Percentiles rank a stretch among this genome's conserved stretches.
Evolutionary conservation across 202 grass and related monocot genomes (phyloP).

Genomic region (Schoenoplectus tabernaemontani): DNA sequence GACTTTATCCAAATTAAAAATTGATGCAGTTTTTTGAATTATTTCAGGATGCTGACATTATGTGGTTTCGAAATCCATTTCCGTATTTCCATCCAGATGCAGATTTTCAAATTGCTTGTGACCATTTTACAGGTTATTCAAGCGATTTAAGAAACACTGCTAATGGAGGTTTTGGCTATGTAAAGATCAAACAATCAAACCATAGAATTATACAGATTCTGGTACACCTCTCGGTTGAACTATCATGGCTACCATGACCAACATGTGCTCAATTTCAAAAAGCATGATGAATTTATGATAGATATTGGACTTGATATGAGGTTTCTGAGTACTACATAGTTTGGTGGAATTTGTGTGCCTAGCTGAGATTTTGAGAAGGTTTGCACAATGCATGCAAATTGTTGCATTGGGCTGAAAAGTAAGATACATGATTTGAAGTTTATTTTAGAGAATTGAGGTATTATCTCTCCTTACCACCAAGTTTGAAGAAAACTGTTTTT

Average conservation of each 20-base stretch:
- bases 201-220: slow-evolving; percentile 76
- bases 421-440: slow-evolving; percentile 60
- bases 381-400: slow-evolving; percentile 75
- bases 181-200: slow-evolving; percentile 60
- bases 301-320: slow-evolving; percentile 58
- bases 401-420: slow-evolving; percentile 51
- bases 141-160: slow-evolving; percentile 57
- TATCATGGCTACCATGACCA: slow-evolving; percentile 76
- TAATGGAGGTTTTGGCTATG: slow-evolving; percentile 71
- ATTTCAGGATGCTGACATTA: slow-evolving; percentile 67
- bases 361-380: slow-evolving; percentile 50
- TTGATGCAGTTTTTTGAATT: slow-evolving; percentile 9
- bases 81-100: slow-evolving; percentile 43
- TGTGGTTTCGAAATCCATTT: slow-evolving; percentile 79
- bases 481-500: slow-evolving; percentile 27
- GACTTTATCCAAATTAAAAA: neutral
- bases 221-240: slow-evolving; percentile 47
- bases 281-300: slow-evolving; percentile 37
- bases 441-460: slow-evolving; percentile 53
- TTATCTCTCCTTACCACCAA: slow-evolving; percentile 54
- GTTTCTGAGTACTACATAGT: slow-evolving; percentile 65
- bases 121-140: slow-evolving; percentile 58
- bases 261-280: slow-evolving; percentile 74
- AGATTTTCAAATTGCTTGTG: slow-evolving; percentile 72
- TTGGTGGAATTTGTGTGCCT: slow-evolving; percentile 61